Percentiles rank a stretch among this genome's conserved stretches.
These are phyloP conservation scores for Stereum hirsutum DNA, from an alignment of 1,284 basidiomycete species.

Conservation along the genomic window DNA sequence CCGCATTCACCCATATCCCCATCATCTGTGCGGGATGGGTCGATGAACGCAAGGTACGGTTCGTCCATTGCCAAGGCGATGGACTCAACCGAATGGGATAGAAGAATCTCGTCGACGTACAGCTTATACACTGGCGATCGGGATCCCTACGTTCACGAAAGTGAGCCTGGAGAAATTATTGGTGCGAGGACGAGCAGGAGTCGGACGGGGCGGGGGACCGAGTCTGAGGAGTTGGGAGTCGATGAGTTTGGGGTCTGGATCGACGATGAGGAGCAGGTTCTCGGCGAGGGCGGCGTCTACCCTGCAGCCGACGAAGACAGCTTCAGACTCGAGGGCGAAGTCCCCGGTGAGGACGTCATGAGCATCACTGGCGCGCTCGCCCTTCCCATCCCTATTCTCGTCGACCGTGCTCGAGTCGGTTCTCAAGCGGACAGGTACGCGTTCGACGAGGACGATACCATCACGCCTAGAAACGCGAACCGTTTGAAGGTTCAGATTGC, in stretches of 20 bases:
- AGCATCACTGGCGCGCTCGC: slow-evolving; percentile 10
- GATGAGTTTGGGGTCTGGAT: slow-evolving; percentile 5
- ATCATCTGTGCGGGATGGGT: not conserved
- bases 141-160: no score
- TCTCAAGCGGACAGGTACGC: not conserved
- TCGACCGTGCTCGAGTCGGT: slow-evolving; percentile 1
- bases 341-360: slow-evolving; percentile 1
- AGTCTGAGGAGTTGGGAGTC: not conserved
- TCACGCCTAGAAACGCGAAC: no score
- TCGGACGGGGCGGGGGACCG: no score
- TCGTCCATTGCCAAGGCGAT: no score
- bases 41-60: no score
- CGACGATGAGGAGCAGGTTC: not conserved
- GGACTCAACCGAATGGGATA: no score
- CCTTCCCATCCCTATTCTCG: slow-evolving; percentile 11
- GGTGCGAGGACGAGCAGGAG: no score
- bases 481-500: no score
- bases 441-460: not conserved
- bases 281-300: not conserved
- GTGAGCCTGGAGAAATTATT: no score
- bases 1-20: not conserved
- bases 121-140: no score
- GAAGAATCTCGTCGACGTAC: no score
- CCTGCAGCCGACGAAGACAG: not conserved
- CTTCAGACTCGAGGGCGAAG: not conserved